Base-by-base conservation (phyloP, 1,284 basidiomycete genomes). In the Inonotus obliquus region DNA sequence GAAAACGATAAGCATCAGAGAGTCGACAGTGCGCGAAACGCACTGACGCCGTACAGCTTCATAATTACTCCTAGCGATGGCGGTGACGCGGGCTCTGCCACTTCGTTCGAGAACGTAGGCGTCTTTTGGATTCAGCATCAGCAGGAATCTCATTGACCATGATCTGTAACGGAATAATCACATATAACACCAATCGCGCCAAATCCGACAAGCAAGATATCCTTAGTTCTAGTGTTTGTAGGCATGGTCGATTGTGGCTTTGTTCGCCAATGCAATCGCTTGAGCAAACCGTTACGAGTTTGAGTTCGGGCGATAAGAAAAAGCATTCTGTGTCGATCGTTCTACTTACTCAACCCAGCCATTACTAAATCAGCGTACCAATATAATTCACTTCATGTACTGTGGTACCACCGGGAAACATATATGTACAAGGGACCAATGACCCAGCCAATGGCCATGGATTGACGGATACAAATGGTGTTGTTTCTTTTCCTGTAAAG, bases 21-120 rank as follows among this genome's bases (percentile, higher is more conserved):
- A 10, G 32, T 49, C 54, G 35, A 35, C 32, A 13, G 53, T 19
- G 9, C 32, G 21, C 21, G 45, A 32, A 53, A 23, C n/a, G 35
- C 21, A 67, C 73, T 56, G 56, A 83, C 85, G 74, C 11, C 78
- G 77, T 23, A 87, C 80, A 1, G 79, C 74, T 25, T 81, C 77
- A 68, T 84, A 89, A 67, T 92, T 92, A 58, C 87, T 85, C 56
- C 91, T 74, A 0, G 90, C 90, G 4, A 92, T 85, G 11, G 80
- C 86, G 0, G 89, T 92, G 10, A 93, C 84, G n/a, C 81, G 75
- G 1, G 82, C 86, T 35, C 77, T 76, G 6, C 86, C 85, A 60
- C 83, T 82, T 60, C 76, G 76, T 67, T 86, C 80, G 37, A 92
- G 76, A 29, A 91, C 77, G 56, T 84, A 77, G 0, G 87, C 80